Evolutionary conservation across 495 filamentous ascomycete genomes (phyloP).

Genomic region (Xylaria sp.): DNA sequence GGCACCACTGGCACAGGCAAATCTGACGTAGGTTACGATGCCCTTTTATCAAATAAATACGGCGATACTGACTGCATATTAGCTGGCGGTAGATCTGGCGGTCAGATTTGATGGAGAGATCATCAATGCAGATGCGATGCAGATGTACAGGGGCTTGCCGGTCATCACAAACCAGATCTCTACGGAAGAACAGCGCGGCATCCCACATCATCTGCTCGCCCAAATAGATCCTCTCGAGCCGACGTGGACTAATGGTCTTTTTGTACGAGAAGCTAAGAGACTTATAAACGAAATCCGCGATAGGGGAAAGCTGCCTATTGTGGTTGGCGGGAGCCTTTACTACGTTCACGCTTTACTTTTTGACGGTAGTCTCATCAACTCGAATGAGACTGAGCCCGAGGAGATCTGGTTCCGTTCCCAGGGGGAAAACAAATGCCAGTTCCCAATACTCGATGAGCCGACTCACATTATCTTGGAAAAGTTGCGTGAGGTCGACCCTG

Average conservation of each 20-base stretch:
- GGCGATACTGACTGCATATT: constrained; percentile 17
- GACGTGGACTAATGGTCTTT: constrained; percentile 81
- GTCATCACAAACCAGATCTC: constrained; percentile 96
- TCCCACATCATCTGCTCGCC: constrained; percentile 90
- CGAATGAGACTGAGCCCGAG: constrained; percentile 10
- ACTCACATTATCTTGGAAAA: constrained; percentile 74
- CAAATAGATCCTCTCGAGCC: constrained; percentile 74
- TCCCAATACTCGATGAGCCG: constrained; percentile 74
- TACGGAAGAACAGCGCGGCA: constrained; percentile 72
- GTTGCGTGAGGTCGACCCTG: constrained; percentile 81
- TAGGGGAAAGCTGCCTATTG: constrained; percentile 80
- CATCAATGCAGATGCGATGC: constrained; percentile 99
- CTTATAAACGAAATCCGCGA: constrained; percentile 79
- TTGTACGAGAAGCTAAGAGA: constrained; percentile 69
- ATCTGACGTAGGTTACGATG: constrained; percentile 74
- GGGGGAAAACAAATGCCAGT: constrained; percentile 54
- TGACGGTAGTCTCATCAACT: constrained; percentile 63
- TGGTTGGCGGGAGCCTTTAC: constrained; percentile 95
- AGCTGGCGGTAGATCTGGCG: constrained; percentile 94
- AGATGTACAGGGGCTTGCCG: constrained; percentile 91
- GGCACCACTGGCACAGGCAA: constrained; percentile 97
- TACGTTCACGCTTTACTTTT: constrained; percentile 91
- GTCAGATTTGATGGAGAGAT: constrained; percentile 87
- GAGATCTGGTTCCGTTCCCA: constrained; percentile 27
- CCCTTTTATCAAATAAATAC: not conserved